Conservation (phyloP, 2,329 filamentous ascomycete genomes). For the Cyphellophora europaea region DNA sequence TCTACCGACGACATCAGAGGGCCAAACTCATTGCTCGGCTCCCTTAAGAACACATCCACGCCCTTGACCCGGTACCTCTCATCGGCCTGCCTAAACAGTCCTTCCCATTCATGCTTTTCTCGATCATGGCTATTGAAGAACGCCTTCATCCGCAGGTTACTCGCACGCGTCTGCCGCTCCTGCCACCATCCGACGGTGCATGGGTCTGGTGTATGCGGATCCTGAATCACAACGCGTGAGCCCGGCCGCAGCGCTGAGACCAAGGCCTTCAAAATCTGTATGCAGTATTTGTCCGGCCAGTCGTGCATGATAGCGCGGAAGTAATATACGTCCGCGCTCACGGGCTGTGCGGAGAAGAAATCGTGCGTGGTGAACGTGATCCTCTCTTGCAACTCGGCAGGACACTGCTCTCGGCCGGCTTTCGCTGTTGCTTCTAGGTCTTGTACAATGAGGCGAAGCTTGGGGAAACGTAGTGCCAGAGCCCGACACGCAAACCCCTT, state of each 20-base stretch:
- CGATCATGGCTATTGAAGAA: slow-evolving; percentile 45
- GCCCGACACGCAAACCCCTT: slow-evolving; percentile 1
- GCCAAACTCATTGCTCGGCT: background rate
- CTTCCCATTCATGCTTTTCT: slow-evolving; percentile 35
- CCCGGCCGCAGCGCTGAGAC: slow-evolving; percentile 48
- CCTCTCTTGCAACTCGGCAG: slow-evolving; percentile 5
- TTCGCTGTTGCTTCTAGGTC: slow-evolving; percentile 9
- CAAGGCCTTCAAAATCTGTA: slow-evolving; percentile 41
- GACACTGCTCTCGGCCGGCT: slow-evolving; percentile 23
- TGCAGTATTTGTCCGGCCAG: slow-evolving; percentile 46
- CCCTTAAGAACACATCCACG: background rate
- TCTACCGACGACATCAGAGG: background rate
- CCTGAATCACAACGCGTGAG: slow-evolving; percentile 36
- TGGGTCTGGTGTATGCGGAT: slow-evolving; percentile 9
- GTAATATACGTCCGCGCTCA: slow-evolving; percentile 49
- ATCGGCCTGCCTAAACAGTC: slow-evolving; percentile 36
- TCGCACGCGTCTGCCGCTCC: slow-evolving; percentile 5
- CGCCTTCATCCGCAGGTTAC: slow-evolving; percentile 34
- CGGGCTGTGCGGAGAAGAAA: slow-evolving; percentile 49
- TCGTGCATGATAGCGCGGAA: slow-evolving; percentile 55
- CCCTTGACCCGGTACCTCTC: background rate
- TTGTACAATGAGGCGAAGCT: slow-evolving; percentile 11
- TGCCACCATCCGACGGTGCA: slow-evolving; percentile 3
- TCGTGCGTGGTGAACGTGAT: slow-evolving; percentile 40
- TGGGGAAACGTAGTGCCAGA: slow-evolving; percentile 7